Percentiles rank a stretch among this genome's conserved stretches.
Evolutionary conservation across 1,284 basidiomycete genomes (phyloP).

Genomic region (Ganoderma meredithae): DNA sequence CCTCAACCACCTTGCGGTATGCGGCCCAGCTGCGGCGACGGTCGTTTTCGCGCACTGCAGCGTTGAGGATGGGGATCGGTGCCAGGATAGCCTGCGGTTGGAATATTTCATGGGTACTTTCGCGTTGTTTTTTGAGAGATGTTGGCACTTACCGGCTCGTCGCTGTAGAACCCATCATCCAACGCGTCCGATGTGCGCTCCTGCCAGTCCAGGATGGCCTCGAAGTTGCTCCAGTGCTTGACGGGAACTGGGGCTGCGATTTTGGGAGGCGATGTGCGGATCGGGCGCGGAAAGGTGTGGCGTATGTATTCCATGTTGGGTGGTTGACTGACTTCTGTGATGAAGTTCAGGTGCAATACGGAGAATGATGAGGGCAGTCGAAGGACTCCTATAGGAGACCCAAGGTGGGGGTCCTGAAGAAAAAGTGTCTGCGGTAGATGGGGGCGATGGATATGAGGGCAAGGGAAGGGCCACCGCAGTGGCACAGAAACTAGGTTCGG

Average conservation of each 20-base stretch:
- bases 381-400: too few species aligned
- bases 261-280: background rate
- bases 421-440: slow-evolving; percentile 5
- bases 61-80: slow-evolving; percentile 4
- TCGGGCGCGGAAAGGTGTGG: background rate
- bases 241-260: background rate
- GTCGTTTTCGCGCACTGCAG: background rate
- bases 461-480: background rate
- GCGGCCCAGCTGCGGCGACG: slow-evolving; percentile 3
- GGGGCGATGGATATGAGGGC: slow-evolving; percentile 8
- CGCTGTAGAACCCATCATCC: slow-evolving; percentile 1
- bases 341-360: background rate
- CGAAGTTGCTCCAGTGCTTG: slow-evolving; percentile 11
- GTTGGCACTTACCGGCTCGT: slow-evolving; percentile 2
- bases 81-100: background rate
- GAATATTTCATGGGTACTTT: background rate
- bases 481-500: background rate
- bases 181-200: slow-evolving; percentile 6
- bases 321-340: background rate
- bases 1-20: slow-evolving; percentile 7
- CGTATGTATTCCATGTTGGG: background rate
- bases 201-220: slow-evolving; percentile 1
- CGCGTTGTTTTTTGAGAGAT: background rate
- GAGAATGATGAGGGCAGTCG: background rate
- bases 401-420: background rate